Conservation (phyloP, 1,139 yeast genomes). For the Spencermartinsiella ligniputridi region DNA sequence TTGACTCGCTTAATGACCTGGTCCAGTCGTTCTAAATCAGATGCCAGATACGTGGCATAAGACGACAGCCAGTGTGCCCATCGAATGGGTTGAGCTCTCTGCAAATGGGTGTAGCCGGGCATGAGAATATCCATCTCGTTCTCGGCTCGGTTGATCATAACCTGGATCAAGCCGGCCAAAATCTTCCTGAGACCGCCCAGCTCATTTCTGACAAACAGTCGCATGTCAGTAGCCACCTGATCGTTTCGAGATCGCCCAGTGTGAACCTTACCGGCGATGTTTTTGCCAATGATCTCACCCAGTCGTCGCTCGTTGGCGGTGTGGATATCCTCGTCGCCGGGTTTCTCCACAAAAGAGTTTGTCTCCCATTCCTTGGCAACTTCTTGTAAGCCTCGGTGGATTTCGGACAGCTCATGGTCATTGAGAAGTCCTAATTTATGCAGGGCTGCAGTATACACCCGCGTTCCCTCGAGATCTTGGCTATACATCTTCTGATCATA, state of each 20-base stretch:
- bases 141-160: slow-evolving; percentile 70
- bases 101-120: slow-evolving; percentile 99
- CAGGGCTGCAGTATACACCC: slow-evolving; percentile 85
- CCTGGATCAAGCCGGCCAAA: slow-evolving; percentile 58
- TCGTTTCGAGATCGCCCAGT: slow-evolving; percentile 98
- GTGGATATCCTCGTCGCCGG: slow-evolving; percentile 97
- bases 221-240: slow-evolving; percentile 98
- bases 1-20: slow-evolving; percentile 82
- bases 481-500: slow-evolving; percentile 92
- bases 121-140: slow-evolving; percentile 83
- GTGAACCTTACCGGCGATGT: slow-evolving; percentile 95
- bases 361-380: slow-evolving; percentile 78
- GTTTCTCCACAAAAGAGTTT: slow-evolving; percentile 71
- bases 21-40: slow-evolving; percentile 78
- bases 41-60: slow-evolving; percentile 90
- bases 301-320: slow-evolving; percentile 97
- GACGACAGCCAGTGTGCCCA: slow-evolving; percentile 98
- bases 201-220: slow-evolving; percentile 83
- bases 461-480: slow-evolving; percentile 91
- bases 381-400: slow-evolving; percentile 71
- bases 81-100: slow-evolving; percentile 98
- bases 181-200: slow-evolving; percentile 55
- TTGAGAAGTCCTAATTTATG: slow-evolving; percentile 71
- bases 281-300: slow-evolving; percentile 91
- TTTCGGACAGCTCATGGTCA: slow-evolving; percentile 64